Percentiles rank a stretch among this genome's conserved stretches.
Evolutionary conservation across 192 early-diverging fungal species (phyloP).

Genomic region (Chytriomyces sp.): DNA sequence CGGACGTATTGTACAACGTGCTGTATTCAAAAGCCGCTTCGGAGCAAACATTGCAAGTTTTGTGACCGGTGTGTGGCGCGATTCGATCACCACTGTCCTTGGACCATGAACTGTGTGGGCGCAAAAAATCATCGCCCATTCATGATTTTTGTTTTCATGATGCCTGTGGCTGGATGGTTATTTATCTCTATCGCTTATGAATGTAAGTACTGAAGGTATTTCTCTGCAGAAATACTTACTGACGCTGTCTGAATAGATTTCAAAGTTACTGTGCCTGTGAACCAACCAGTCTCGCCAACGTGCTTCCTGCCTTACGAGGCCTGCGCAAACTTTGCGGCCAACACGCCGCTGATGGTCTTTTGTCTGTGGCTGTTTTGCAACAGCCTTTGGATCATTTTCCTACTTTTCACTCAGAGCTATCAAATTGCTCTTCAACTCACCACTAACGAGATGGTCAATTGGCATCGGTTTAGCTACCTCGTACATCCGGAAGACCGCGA

Average conservation of each 20-base stretch:
- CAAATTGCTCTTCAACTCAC: constrained; percentile 80
- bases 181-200: constrained; percentile 64
- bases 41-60: constrained; percentile 92
- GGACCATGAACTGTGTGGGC: constrained; percentile 95
- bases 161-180: constrained; percentile 60
- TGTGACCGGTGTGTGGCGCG: constrained; percentile 90
- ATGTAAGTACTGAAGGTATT: no score
- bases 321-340: constrained; percentile 77
- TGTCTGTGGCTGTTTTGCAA: constrained; percentile 78
- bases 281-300: constrained; percentile 23
- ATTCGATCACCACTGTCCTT: constrained; percentile 76
- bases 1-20: constrained; percentile 88
- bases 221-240: no score
- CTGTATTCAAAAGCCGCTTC: constrained; percentile 73
- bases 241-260: constrained; percentile 16
- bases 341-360: constrained; percentile 70
- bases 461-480: constrained; percentile 66
- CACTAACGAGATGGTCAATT: constrained; percentile 90
- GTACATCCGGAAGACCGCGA: constrained; percentile 52
- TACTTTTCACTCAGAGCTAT: constrained; percentile 73
- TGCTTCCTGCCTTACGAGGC: constrained; percentile 40
- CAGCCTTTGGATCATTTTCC: constrained; percentile 77
- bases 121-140: constrained; percentile 85
- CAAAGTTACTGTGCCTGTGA: not conserved
- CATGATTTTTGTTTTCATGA: constrained; percentile 73